Conservation (phyloP, 2,329 filamentous ascomycete genomes). For the Alternaria conjuncta region DNA sequence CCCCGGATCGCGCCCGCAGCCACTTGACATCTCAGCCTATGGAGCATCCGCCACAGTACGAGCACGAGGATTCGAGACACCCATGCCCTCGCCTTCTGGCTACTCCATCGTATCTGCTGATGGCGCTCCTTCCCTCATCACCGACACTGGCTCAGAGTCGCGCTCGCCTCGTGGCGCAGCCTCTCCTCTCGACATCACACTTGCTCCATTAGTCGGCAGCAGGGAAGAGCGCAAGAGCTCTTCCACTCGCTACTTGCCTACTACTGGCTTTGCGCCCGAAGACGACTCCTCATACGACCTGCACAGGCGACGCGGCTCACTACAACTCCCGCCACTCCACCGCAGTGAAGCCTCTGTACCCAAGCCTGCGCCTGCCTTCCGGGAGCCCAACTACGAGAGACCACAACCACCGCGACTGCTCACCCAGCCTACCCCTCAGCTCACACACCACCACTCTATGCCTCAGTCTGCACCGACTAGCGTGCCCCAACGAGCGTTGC, state of each 20-base stretch:
- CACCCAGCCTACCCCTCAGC: constrained; percentile 40
- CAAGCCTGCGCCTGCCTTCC: constrained; percentile 20
- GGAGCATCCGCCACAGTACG: constrained; percentile 30
- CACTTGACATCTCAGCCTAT: constrained; percentile 38
- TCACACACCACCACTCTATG: constrained; percentile 41
- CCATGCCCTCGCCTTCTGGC: constrained; percentile 68
- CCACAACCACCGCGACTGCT: constrained; percentile 38
- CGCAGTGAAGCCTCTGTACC: constrained; percentile 23
- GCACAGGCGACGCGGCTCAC: constrained; percentile 38
- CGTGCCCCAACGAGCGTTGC: constrained; percentile 37
- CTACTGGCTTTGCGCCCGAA: constrained; percentile 47
- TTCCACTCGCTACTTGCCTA: constrained; percentile 45
- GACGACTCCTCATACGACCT: constrained; percentile 38
- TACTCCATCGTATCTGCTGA: constrained; percentile 70
- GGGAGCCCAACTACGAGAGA: constrained; percentile 36
- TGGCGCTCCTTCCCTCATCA: constrained; percentile 71
- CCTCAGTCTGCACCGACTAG: constrained; percentile 34
- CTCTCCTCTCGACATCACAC: constrained; percentile 55
- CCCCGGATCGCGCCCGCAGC: constrained; percentile 40
- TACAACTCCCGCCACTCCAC: constrained; percentile 44
- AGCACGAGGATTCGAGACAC: constrained; percentile 56
- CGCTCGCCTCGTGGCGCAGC: constrained; percentile 54
- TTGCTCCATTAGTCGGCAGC: constrained; percentile 45
- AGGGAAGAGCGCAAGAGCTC: constrained; percentile 49
- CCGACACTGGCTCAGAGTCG: constrained; percentile 63